Conservation (phyloP, 2,329 filamentous ascomycete species). For the Penicillium thymicola region DNA sequence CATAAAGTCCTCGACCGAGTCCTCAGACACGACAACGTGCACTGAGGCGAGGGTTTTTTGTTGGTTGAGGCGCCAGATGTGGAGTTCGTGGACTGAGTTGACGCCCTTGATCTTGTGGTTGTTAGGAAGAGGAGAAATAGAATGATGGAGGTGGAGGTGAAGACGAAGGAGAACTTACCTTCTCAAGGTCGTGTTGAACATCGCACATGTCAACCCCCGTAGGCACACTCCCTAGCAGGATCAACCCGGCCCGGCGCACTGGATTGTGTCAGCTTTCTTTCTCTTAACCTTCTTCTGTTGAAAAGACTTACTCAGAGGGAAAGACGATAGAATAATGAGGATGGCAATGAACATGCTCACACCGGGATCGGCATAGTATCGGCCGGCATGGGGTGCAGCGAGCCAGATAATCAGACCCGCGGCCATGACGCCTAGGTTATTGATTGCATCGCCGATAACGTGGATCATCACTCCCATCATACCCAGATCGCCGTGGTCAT, state of each 20-base stretch:
- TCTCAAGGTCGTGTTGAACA: conserved; percentile 66
- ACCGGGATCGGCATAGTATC: conserved; percentile 70
- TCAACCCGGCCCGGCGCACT: conserved; percentile 50
- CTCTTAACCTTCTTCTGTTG: no score
- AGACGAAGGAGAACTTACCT: conserved; percentile 46
- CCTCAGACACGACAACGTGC: conserved; percentile 62
- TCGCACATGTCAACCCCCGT: conserved; percentile 58
- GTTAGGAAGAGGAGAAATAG: conserved; percentile 11
- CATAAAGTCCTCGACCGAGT: conserved; percentile 58
- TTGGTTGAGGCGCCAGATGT: conserved; percentile 72
- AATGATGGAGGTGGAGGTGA: not conserved
- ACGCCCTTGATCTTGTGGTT: conserved; percentile 59
- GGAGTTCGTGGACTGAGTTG: conserved; percentile 66
- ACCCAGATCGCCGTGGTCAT: conserved; percentile 56
- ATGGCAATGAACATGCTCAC: conserved; percentile 66
- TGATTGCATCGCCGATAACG: conserved; percentile 68
- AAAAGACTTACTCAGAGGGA: conserved; percentile 48
- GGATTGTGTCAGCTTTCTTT: not conserved
- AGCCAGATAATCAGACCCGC: conserved; percentile 69
- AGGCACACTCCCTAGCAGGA: conserved; percentile 66
- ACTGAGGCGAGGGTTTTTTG: conserved; percentile 66
- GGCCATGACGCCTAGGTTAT: conserved; percentile 72
- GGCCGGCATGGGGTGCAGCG: conserved; percentile 48
- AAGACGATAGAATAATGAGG: conserved; percentile 66
- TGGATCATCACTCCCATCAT: conserved; percentile 70